phyloP scores from a whole-genome alignment of 2,329 filamentous ascomycete genomes.

The Penicillium sp. region DNA sequence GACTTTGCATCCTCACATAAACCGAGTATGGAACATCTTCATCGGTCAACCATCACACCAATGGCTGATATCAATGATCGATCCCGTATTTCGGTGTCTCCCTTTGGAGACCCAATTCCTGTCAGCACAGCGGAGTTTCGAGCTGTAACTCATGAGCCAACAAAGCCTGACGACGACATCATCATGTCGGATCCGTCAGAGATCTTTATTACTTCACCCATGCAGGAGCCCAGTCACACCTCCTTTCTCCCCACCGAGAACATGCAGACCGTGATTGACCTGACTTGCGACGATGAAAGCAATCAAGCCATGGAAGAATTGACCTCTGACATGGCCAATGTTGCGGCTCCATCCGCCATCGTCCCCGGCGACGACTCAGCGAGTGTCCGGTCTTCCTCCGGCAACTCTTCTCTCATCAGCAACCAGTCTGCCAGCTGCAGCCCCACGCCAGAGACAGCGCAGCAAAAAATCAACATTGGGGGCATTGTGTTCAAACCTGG shows the following conservation, averaged over 20 bases:
- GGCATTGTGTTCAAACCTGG: constrained; percentile 28
- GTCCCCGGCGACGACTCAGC: background rate
- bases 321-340: background rate
- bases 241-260: background rate
- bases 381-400: background rate
- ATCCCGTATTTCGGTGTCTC: constrained; percentile 2
- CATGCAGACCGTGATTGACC: background rate
- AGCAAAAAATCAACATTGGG: constrained; percentile 8
- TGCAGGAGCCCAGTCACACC: background rate
- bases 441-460: constrained; percentile 8
- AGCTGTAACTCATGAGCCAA: background rate
- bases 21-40: background rate
- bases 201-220: background rate
- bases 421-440: background rate
- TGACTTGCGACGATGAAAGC: background rate
- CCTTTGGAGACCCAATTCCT: background rate
- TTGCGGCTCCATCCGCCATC: background rate
- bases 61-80: background rate
- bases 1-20: background rate
- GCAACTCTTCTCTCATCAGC: background rate
- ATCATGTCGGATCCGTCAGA: background rate
- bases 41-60: background rate
- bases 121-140: background rate
- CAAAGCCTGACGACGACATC: background rate
- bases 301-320: background rate